Evolutionary conservation across 805 yeast genomes (phyloP).

Genomic region (Zygotorulaspora florentina): DNA sequence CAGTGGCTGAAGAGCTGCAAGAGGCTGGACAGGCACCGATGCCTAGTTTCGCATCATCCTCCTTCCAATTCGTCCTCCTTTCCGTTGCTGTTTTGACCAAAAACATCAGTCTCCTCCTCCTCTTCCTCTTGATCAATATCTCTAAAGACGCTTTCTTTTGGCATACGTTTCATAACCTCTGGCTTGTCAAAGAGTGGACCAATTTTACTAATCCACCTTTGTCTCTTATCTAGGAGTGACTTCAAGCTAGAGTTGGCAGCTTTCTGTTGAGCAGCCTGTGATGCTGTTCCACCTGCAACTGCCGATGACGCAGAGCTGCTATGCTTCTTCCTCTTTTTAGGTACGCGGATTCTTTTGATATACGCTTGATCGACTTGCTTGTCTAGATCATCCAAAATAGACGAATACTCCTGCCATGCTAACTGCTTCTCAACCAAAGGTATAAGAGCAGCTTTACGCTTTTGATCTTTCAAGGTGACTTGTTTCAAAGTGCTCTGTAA

Average conservation of each 20-base stretch:
- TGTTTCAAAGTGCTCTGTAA: conserved; percentile 65
- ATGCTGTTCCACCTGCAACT: conserved; percentile 31
- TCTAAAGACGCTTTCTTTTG: conserved; percentile 54
- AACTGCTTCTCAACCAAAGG: conserved; percentile 81
- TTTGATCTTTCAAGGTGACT: conserved; percentile 59
- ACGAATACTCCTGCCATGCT: conserved; percentile 91
- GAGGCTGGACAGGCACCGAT: too few species aligned
- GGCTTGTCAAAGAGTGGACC: conserved; percentile 75
- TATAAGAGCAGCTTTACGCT: conserved; percentile 57
- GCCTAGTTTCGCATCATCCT: background rate
- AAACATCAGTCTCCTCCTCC: conserved; percentile 39
- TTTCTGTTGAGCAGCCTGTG: conserved; percentile 51
- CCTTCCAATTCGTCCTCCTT: conserved; percentile 32
- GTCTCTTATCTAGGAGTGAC: conserved; percentile 78
- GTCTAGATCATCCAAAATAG: conserved; percentile 88
- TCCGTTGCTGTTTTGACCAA: conserved; percentile 25
- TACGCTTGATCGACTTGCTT: conserved; percentile 96
- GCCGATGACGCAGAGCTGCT: conserved; percentile 20
- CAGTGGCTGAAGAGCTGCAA: too few species aligned
- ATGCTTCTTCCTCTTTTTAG: conserved; percentile 45
- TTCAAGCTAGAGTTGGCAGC: conserved; percentile 75
- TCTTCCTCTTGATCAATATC: conserved; percentile 38
- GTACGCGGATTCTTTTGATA: conserved; percentile 71
- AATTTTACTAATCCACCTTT: conserved; percentile 82
- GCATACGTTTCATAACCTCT: conserved; percentile 72